phyloP scores from a whole-genome alignment of 495 filamentous ascomycete genomes.

The Tuber aestivum region DNA sequence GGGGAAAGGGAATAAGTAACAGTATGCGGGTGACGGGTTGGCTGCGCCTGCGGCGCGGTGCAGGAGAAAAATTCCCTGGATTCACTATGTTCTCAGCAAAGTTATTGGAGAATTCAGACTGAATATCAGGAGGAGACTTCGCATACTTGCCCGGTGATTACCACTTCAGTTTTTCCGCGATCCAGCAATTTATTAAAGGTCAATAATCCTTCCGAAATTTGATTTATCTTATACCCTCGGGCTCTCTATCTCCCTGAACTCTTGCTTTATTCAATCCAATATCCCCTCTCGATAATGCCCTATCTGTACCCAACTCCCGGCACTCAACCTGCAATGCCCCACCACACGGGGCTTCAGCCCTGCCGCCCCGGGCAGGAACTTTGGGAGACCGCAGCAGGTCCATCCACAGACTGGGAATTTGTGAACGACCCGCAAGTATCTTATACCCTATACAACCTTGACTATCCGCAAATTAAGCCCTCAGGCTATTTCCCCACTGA shows the following conservation, averaged over 20 bases:
- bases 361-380: background rate
- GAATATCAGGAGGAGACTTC: background rate
- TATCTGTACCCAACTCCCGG: background rate
- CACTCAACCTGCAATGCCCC: background rate
- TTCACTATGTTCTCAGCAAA: background rate
- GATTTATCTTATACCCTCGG: background rate
- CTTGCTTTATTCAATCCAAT: background rate
- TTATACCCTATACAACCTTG: background rate
- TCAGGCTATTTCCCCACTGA: background rate
- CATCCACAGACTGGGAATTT: background rate
- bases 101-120: background rate
- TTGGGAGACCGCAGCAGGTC: background rate
- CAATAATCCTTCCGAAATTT: background rate
- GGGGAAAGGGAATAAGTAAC: too few species aligned
- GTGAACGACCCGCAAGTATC: background rate
- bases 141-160: background rate
- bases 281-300: accelerated
- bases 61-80: background rate
- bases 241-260: background rate
- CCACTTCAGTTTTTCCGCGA: background rate
- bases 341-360: background rate
- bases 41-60: background rate
- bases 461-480: background rate
- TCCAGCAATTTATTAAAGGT: background rate
- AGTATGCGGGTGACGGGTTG: background rate